Percentiles rank a stretch among this genome's conserved stretches.
These are phyloP conservation scores for Boletus reticuloceps DNA, from an alignment of 768 basidiomycete genomes.

Conservation along the genomic window DNA sequence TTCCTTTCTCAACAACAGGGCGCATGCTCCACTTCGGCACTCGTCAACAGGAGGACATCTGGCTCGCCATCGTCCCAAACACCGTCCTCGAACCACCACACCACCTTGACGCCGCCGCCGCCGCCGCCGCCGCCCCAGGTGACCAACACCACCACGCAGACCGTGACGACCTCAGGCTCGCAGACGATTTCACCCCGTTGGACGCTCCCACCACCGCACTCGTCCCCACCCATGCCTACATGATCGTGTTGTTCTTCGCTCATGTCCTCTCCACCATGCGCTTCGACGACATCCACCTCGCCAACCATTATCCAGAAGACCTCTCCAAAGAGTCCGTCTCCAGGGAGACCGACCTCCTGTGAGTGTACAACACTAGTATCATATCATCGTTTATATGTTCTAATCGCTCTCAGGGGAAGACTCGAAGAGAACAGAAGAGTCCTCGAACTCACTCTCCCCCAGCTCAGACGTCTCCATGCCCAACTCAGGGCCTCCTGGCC, in stretches of 20 bases:
- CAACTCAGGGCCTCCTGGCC: not conserved
- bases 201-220: not conserved
- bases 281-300: not conserved
- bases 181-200: no score
- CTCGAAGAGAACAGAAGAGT: not conserved
- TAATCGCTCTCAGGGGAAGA: no score
- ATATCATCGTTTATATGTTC: no score
- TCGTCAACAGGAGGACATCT: not conserved
- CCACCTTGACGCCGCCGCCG: no score
- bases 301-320: not conserved
- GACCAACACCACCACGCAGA: no score
- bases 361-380: no score
- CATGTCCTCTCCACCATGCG: not conserved
- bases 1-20: not conserved
- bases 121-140: no score
- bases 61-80: not conserved
- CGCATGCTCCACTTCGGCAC: not conserved
- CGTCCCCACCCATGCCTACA: not conserved
- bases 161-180: no score
- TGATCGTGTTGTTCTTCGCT: not conserved
- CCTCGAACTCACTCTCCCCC: not conserved
- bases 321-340: not conserved
- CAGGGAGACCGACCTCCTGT: no score
- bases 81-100: not conserved
- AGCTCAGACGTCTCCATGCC: not conserved